phyloP scores from a whole-genome alignment of 1,284 basidiomycete species.

The Ustilago esculenta region DNA sequence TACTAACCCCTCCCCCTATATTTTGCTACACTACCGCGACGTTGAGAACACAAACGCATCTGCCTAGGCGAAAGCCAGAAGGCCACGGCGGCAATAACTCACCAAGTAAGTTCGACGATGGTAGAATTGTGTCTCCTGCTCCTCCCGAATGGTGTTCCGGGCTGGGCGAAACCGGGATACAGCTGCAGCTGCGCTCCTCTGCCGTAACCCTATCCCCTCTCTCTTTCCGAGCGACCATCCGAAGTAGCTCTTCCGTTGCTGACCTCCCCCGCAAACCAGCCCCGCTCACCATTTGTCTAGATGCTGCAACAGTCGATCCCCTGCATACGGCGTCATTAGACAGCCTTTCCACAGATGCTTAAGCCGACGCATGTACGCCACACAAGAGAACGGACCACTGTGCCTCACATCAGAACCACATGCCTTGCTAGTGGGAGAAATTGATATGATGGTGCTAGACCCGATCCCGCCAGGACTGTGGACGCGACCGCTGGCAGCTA shows the following conservation, averaged over 20 bases:
- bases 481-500: background rate
- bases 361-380: slow-evolving; percentile 19
- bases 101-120: no score
- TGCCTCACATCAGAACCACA: slow-evolving; percentile 10
- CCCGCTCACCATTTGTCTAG: background rate
- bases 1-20: no score
- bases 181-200: background rate
- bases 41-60: no score
- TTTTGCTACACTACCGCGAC: no score
- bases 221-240: no score
- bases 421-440: background rate
- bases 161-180: slow-evolving; percentile 25
- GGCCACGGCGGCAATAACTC: no score
- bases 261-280: slow-evolving; percentile 17
- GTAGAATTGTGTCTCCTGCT: no score
- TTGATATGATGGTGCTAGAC: slow-evolving; percentile 10
- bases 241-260: no score
- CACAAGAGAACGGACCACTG: no score
- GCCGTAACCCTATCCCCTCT: background rate
- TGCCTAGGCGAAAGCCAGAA: no score
- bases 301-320: slow-evolving; percentile 18
- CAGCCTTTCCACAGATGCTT: slow-evolving; percentile 1
- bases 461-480: slow-evolving; percentile 19
- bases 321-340: slow-evolving; percentile 23
- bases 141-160: slow-evolving; percentile 29